These are phyloP conservation scores for Lindgomyces ingoldianus DNA, from an alignment of 495 filamentous ascomycete genomes.

Conservation along the genomic window DNA sequence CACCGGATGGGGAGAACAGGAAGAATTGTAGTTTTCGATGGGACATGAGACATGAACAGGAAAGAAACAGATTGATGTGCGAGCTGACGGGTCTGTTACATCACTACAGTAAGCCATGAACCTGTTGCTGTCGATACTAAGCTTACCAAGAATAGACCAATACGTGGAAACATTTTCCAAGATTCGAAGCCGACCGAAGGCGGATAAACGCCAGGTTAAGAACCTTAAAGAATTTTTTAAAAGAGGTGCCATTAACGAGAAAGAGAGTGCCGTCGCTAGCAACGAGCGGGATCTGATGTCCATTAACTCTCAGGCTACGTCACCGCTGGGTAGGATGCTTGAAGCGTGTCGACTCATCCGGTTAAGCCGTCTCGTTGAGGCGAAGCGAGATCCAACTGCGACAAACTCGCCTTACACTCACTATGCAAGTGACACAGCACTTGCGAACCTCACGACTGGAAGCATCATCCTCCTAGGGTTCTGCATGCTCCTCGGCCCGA, in stretches of 20 bases:
- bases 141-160: constrained; percentile 13
- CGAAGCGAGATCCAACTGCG: not conserved
- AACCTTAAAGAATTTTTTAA: constrained; percentile 3
- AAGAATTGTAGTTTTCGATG: constrained; percentile 44
- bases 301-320: not conserved
- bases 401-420: not conserved
- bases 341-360: not conserved
- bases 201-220: constrained; percentile 7
- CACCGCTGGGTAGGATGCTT: constrained; percentile 11
- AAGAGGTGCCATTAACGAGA: not conserved
- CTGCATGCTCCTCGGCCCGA: constrained; percentile 17
- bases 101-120: constrained; percentile 26
- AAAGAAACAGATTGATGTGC: constrained; percentile 4
- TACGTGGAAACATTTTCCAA: constrained; percentile 22
- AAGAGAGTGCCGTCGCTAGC: not conserved
- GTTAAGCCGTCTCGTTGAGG: not conserved
- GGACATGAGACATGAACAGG: constrained; percentile 17
- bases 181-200: constrained; percentile 2
- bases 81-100: constrained; percentile 14
- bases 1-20: not conserved
- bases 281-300: constrained; percentile 7
- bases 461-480: constrained; percentile 13
- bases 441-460: constrained; percentile 9
- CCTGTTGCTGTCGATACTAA: too few relatives aligned
- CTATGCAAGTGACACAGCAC: constrained; percentile 5